phyloP scores from a whole-genome alignment of 441 rosid genomes.

The Syzygium malaccense region DNA sequence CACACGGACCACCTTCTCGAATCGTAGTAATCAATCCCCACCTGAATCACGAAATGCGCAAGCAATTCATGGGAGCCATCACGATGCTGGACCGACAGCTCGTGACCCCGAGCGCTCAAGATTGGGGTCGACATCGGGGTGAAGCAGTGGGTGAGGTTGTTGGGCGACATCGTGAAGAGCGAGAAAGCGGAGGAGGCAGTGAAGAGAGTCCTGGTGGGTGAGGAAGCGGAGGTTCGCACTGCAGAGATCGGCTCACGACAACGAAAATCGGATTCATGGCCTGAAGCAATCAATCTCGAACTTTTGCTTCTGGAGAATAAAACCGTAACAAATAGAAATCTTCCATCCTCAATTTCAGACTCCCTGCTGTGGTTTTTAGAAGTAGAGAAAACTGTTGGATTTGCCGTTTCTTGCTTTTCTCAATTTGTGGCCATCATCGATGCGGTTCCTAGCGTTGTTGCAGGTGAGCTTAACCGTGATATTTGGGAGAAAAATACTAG shows the following conservation, averaged over 20 bases:
- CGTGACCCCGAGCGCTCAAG: too few species aligned
- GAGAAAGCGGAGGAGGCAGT: neutral
- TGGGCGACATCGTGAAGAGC: neutral
- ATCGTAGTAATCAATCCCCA: constrained; percentile 62
- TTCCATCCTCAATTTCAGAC: neutral
- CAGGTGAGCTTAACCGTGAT: too few species aligned
- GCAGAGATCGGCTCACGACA: neutral
- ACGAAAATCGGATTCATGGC: neutral
- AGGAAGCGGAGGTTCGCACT: neutral
- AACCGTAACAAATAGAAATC: neutral
- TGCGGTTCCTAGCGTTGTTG: too few species aligned
- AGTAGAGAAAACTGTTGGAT: neutral
- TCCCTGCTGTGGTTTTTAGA: neutral
- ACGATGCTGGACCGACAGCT: neutral
- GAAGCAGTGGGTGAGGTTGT: too few species aligned
- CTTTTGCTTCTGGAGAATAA: neutral
- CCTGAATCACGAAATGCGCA: constrained; percentile 16
- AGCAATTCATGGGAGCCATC: constrained; percentile 2
- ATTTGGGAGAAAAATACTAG: neutral
- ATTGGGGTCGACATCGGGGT: too few species aligned
- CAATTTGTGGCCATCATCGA: neutral
- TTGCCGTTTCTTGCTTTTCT: neutral
- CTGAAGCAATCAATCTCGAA: neutral
- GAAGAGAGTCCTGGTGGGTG: neutral
- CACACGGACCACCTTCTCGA: constrained; percentile 32